Percentiles rank a stretch among this genome's conserved stretches.
Evolutionary conservation across 768 basidiomycete species (phyloP).

Genomic region (Gymnopilus junonius): DNA sequence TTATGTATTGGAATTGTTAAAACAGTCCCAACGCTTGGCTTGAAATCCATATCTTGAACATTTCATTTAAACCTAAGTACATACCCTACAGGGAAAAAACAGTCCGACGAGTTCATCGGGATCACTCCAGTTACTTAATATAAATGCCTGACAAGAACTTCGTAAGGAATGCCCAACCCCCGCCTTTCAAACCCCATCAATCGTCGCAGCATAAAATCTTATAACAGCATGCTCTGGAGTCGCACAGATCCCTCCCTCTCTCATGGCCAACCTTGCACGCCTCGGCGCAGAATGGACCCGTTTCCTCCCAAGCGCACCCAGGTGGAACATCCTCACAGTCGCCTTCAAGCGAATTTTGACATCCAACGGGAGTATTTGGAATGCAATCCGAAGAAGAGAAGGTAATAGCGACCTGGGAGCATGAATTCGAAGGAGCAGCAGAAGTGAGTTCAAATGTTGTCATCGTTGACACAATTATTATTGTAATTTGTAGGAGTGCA

Average conservation of each 20-base stretch:
- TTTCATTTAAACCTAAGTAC: too few relatives aligned
- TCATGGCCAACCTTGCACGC: conserved; percentile 7
- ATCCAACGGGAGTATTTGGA: background rate
- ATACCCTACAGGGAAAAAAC: too few relatives aligned
- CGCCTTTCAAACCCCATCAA: background rate
- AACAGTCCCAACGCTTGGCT: too few relatives aligned
- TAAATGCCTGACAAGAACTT: too few relatives aligned
- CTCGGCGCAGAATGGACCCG: conserved; percentile 12
- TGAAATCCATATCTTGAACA: too few relatives aligned
- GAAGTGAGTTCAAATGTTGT: background rate
- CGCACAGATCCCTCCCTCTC: conserved; percentile 12
- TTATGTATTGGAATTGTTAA: too few relatives aligned
- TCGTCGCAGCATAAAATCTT: conserved; percentile 12
- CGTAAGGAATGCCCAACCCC: too few relatives aligned
- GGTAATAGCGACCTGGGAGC: background rate
- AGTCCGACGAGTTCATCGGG: too few relatives aligned
- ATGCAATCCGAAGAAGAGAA: background rate
- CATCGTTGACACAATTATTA: too few relatives aligned
- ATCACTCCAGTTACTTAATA: too few relatives aligned
- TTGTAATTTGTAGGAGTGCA: background rate
- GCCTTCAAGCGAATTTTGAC: background rate
- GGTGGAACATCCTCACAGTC: background rate
- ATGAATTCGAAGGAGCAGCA: too few relatives aligned
- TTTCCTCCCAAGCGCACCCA: conserved; percentile 14
- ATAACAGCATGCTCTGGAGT: conserved; percentile 7